phyloP scores from a whole-genome alignment of 2,329 filamentous ascomycete species.

The Clonostachys rosea region DNA sequence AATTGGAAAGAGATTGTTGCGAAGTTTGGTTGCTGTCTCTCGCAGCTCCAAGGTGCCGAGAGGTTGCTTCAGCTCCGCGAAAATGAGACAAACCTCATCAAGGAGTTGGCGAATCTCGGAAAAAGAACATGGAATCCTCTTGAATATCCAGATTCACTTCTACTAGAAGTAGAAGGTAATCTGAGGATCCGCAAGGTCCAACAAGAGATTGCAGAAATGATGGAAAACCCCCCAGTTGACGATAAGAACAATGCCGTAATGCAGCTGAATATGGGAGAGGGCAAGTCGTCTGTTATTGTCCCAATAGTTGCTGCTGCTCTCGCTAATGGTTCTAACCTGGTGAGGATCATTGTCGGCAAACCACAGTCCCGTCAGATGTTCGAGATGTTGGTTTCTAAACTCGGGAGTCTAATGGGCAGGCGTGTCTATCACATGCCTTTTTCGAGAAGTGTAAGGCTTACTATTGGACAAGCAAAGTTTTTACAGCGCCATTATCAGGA shows the following conservation, averaged over 20 bases:
- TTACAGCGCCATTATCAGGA: conserved; percentile 6
- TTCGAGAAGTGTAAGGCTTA: not conserved
- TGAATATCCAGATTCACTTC: conserved; percentile 55
- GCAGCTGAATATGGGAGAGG: conserved; percentile 65
- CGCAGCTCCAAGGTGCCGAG: not conserved
- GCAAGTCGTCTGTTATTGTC: conserved; percentile 45
- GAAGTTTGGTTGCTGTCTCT: not conserved
- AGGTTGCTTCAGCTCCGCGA: not conserved
- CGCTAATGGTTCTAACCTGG: conserved; percentile 38
- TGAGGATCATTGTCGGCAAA: conserved; percentile 51
- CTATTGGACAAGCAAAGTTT: not conserved
- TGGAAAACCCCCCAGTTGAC: conserved; percentile 16
- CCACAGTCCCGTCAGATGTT: conserved; percentile 53
- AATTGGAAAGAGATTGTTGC: not conserved
- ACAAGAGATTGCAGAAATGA: conserved; percentile 60
- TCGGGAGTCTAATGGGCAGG: conserved; percentile 2
- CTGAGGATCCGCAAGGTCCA: conserved; percentile 59
- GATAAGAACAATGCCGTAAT: conserved; percentile 52
- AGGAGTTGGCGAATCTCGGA: conserved; percentile 34
- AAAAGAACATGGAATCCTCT: conserved; percentile 54
- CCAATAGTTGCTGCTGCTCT: conserved; percentile 43
- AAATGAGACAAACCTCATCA: conserved; percentile 15
- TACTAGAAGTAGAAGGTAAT: conserved; percentile 63
- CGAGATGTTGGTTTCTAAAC: conserved; percentile 45
- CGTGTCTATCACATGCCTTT: conserved; percentile 2